A percentile compares a stretch with the other conserved stretches of the same genome.
Conservation (phyloP, 163 green algal genomes). For the Scenedesmus sp. region DNA sequence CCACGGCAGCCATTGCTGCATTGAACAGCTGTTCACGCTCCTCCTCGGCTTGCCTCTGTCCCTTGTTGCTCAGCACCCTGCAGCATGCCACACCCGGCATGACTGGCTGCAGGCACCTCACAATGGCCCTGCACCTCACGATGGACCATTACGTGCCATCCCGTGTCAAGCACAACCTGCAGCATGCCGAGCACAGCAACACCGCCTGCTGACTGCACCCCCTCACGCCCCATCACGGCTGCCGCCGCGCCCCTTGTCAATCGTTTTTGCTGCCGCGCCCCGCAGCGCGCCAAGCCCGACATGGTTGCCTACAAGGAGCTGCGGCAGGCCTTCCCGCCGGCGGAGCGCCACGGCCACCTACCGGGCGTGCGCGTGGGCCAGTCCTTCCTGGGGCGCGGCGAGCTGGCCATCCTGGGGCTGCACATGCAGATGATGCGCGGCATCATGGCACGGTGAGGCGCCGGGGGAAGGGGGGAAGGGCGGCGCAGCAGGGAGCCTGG, state of each 20-base stretch:
- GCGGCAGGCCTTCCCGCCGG: not conserved
- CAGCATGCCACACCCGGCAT: constrained; percentile 57
- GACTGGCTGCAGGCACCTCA: constrained; percentile 57
- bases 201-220: too few species aligned
- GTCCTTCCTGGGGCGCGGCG: constrained; percentile 60
- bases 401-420: constrained; percentile 65
- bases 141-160: too few species aligned
- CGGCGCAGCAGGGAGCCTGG: too few species aligned
- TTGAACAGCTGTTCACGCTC: not conserved
- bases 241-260: not conserved
- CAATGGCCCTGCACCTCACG: too few species aligned
- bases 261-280: not conserved
- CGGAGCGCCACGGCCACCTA: constrained; percentile 58
- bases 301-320: constrained; percentile 61
- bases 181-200: too few species aligned
- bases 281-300: constrained; percentile 56
- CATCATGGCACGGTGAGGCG: constrained; percentile 45
- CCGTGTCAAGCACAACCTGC: too few species aligned
- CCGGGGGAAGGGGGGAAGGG: too few species aligned
- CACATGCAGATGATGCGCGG: constrained; percentile 67
- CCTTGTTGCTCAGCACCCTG: not conserved
- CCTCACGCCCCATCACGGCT: not conserved
- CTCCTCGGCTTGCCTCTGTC: not conserved
- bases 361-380: constrained; percentile 58
- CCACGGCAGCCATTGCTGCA: too few species aligned